phyloP scores from a whole-genome alignment of 78 protist genomes.

The Speleostelium caveatum region DNA sequence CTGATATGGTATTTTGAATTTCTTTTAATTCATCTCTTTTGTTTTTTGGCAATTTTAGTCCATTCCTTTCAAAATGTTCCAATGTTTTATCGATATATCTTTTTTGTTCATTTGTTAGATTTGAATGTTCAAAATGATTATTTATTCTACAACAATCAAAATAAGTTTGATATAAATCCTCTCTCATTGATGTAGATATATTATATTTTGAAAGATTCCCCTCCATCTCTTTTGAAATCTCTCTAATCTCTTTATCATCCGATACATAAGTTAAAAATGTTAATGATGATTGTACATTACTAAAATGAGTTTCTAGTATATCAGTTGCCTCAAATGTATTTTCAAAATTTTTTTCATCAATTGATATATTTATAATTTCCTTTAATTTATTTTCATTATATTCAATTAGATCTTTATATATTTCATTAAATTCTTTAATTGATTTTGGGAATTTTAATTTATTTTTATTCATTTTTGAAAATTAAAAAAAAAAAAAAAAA shows the following conservation, averaged over 20 bases:
- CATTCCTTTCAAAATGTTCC: slow-evolving; percentile 1
- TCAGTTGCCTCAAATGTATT: slow-evolving; percentile 44
- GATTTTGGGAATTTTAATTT: slow-evolving; percentile 31
- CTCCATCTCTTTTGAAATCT: neutral
- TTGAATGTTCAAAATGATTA: neutral
- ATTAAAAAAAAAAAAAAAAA: no score
- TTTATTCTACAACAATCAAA: no score
- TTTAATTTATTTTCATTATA: slow-evolving; percentile 4
- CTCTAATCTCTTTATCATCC: slow-evolving; percentile 15
- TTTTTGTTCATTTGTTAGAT: neutral
- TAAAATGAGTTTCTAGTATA: neutral
- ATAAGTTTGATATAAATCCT: neutral
- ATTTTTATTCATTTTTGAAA: no score
- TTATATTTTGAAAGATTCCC: neutral
- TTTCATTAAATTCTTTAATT: neutral
- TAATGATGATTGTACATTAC: neutral
- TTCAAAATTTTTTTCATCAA: slow-evolving; percentile 11
- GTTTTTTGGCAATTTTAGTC: neutral
- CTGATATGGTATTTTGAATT: neutral
- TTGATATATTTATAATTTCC: slow-evolving; percentile 50
- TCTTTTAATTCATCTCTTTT: neutral
- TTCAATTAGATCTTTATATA: neutral
- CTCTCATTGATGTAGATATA: neutral
- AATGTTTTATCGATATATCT: slow-evolving; percentile 1
- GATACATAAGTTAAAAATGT: slow-evolving; percentile 31